A percentile compares a stretch with the other conserved stretches of the same genome.
These are phyloP conservation scores for Peronospora destructor DNA, from an alignment of 352 stramenopile genomes.

Conservation along the genomic window DNA sequence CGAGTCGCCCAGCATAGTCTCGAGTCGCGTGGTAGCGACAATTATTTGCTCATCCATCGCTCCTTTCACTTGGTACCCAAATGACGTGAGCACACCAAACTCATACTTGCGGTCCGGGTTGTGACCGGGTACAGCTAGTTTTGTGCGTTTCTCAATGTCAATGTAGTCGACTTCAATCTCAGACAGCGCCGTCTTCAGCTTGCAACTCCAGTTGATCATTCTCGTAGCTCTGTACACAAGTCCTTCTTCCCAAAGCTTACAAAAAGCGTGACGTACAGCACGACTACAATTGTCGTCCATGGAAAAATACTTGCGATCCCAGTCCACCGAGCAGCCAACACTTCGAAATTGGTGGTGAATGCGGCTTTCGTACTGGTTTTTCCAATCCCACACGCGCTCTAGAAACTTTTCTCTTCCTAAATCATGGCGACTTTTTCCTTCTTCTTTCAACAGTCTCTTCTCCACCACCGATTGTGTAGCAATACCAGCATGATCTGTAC, in stretches of 20 bases:
- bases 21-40: slow-evolving; percentile 93
- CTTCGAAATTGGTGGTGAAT: slow-evolving; percentile 85
- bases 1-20: slow-evolving; percentile 99
- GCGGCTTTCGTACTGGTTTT: slow-evolving; percentile 87
- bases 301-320: slow-evolving; percentile 96
- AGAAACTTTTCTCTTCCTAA: slow-evolving; percentile 92
- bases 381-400: slow-evolving; percentile 94
- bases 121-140: slow-evolving; percentile 94
- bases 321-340: slow-evolving; percentile 96
- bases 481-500: slow-evolving; percentile 98
- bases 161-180: slow-evolving; percentile 99
- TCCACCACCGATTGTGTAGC: slow-evolving; percentile 94
- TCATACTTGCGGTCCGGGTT: slow-evolving; percentile 95
- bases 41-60: slow-evolving; percentile 72
- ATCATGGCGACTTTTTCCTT: slow-evolving; percentile 78
- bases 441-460: slow-evolving; percentile 82
- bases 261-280: slow-evolving; percentile 97
- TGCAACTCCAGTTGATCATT: slow-evolving; percentile 99
- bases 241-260: slow-evolving; percentile 86
- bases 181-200: slow-evolving; percentile 93
- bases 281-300: slow-evolving; percentile 98
- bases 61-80: slow-evolving; percentile 95
- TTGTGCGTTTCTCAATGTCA: slow-evolving; percentile 95
- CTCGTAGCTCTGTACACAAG: slow-evolving; percentile 97
- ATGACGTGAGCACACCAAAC: slow-evolving; percentile 97